phyloP scores from a whole-genome alignment of 2,329 filamentous ascomycete genomes.

The Bipolaris sorokiniana region DNA sequence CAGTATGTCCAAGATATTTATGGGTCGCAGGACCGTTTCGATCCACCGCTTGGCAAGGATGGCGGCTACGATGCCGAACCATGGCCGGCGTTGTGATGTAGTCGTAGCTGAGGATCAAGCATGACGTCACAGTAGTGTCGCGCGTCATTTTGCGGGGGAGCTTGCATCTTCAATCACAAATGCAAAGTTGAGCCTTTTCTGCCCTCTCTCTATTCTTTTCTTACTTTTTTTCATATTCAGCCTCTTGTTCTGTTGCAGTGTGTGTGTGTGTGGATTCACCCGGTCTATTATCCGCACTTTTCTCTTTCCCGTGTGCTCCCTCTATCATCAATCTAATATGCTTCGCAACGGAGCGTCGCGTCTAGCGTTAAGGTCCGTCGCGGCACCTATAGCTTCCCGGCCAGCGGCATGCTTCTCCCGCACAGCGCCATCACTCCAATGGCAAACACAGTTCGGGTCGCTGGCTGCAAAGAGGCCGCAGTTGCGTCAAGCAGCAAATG shows the following conservation, averaged over 20 bases:
- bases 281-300: not conserved
- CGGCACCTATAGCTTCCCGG: constrained; percentile 35
- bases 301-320: not conserved
- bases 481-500: constrained; percentile 22
- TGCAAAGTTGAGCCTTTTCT: not conserved
- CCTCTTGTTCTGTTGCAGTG: not conserved
- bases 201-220: not conserved
- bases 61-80: constrained; percentile 9
- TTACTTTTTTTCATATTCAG: constrained; percentile 14
- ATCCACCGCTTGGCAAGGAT: constrained; percentile 6
- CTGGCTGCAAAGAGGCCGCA: constrained; percentile 41
- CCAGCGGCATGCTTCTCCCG: constrained; percentile 34
- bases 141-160: constrained; percentile 16
- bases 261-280: not conserved
- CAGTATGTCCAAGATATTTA: not conserved
- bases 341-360: constrained; percentile 54
- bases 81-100: constrained; percentile 14
- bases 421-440: constrained; percentile 38
- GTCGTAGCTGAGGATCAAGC: constrained; percentile 2
- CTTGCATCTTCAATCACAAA: constrained; percentile 6
- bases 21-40: constrained; percentile 11
- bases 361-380: constrained; percentile 48
- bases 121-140: constrained; percentile 17
- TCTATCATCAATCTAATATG: constrained; percentile 37
- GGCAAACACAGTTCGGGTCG: constrained; percentile 53